Evolutionary conservation across 2,329 filamentous ascomycete genomes (phyloP), one percentile per base, ranked within the genome.

Genomic region (Bertia moriformis): DNA sequence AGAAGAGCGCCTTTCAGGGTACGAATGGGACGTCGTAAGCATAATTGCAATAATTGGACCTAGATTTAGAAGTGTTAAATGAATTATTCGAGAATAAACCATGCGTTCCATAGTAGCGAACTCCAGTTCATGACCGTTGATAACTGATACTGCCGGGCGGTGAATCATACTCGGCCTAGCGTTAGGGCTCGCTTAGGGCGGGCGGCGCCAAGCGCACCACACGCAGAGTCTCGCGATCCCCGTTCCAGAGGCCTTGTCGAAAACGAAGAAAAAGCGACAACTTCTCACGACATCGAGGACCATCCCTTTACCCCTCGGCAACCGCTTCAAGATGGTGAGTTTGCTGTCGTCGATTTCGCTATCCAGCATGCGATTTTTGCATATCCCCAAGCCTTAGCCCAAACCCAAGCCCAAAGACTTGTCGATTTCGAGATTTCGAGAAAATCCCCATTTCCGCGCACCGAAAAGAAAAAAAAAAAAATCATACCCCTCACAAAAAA

Each of bases 261-360:
- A n/a, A 51, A 53, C 46, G 48, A 45, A 53, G 51, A 50, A 54
- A 56, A 52, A 55, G 50, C 55, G 55, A 55, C 55, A 57, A 52
- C 53, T 53, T 46, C 48, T 51, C 48, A 50, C 56, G 55, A 55
- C 58, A 55, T 51, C 52, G 49, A 58, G 55, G 57, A 58, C 57
- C 57, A 58, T 57, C 56, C 48, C 10, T 47, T 51, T 48, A 48
- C 47, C 48, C 48, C 51, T 51, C 58, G 58, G 56, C 58, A 59
- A 57, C 52, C 55, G 49, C 52, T 52, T 57, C 59, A 62, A 61
- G 58, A 62, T 62, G 59, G 59, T 62, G 58, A 61, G 59, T 60
- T 40, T 41, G 50, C n/a, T 29, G 24, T 10, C 24, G n/a, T 29
- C n/a, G n/a, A n/a, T n/a, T n/a, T n/a, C n/a, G n/a, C n/a, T n/a